Percentiles rank a stretch among this genome's conserved stretches.
These are phyloP conservation scores for Fusarium sp. DNA, from an alignment of 2,329 filamentous ascomycete genomes.

Conservation along the genomic window DNA sequence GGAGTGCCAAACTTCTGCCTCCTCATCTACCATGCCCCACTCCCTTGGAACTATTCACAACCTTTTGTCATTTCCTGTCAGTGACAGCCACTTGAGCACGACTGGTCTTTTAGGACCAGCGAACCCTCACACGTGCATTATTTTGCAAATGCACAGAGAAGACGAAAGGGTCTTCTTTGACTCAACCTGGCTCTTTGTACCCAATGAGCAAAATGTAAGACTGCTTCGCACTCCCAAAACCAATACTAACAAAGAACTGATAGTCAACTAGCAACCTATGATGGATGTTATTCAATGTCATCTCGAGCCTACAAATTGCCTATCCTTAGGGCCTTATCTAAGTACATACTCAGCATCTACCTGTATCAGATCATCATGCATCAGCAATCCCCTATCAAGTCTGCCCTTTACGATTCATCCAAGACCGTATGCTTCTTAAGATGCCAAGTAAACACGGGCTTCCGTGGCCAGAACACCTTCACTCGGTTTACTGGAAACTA, in stretches of 20 bases:
- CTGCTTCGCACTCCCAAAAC: too few species aligned
- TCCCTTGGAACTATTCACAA: not conserved
- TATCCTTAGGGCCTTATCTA: not conserved
- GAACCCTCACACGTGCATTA: not conserved
- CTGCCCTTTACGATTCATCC: too few species aligned
- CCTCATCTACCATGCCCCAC: not conserved
- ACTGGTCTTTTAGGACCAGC: not conserved
- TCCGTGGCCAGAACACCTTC: rapidly evolving
- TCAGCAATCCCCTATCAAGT: not conserved
- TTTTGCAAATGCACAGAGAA: not conserved
- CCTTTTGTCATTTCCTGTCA: not conserved
- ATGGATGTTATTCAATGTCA: too few species aligned
- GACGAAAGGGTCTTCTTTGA: too few species aligned
- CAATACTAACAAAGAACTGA: too few species aligned
- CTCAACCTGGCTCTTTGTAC: not conserved
- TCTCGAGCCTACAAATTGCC: not conserved
- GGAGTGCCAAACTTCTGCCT: constrained; percentile 5
- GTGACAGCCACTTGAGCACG: not conserved
- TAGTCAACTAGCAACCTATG: too few species aligned
- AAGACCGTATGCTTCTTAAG: too few species aligned
- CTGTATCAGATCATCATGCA: not conserved
- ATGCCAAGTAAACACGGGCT: rapidly evolving
- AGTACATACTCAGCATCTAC: not conserved
- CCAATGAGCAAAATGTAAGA: not conserved
- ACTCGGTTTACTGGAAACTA: not conserved